These are phyloP conservation scores for Cladosporium sp. DNA, from an alignment of 2,329 filamentous ascomycete species.

Conservation along the genomic window DNA sequence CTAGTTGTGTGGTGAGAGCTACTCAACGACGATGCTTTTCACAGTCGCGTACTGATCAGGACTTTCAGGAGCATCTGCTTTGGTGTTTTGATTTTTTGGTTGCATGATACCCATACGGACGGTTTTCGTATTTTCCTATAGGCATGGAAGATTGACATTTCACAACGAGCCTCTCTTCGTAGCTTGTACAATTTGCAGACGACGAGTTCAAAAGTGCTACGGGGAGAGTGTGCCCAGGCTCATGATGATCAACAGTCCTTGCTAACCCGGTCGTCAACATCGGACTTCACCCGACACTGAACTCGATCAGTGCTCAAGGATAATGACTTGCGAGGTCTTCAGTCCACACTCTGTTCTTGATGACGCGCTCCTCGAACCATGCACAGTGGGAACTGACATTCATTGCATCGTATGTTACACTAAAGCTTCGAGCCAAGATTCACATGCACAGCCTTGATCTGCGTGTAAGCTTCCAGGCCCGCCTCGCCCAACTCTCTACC, in stretches of 20 bases:
- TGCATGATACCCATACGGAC: neutral
- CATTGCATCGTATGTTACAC: neutral
- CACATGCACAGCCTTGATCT: slow-evolving; percentile 52
- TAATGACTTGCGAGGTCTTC: too few species aligned
- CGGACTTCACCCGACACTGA: too few species aligned
- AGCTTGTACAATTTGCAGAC: neutral
- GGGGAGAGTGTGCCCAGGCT: too few species aligned
- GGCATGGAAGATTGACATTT: neutral
- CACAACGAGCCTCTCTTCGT: too few species aligned
- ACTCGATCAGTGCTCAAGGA: too few species aligned
- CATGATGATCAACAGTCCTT: too few species aligned
- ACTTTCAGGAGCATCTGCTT: neutral
- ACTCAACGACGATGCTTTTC: neutral
- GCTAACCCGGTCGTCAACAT: too few species aligned
- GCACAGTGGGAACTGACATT: too few species aligned
- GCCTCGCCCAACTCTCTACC: slow-evolving; percentile 59
- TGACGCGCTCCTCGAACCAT: neutral
- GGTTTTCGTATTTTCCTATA: neutral
- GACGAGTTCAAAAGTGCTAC: too few species aligned
- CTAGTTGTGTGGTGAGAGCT: neutral
- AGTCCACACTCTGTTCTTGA: too few species aligned
- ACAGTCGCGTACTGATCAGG: neutral
- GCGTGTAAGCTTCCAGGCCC: slow-evolving; percentile 58
- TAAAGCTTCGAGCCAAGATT: slow-evolving; percentile 44
- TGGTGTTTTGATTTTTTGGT: neutral